These are phyloP conservation scores for Carnegiea gigantea DNA, from an alignment of 179 eudicot species.

Conservation along the genomic window DNA sequence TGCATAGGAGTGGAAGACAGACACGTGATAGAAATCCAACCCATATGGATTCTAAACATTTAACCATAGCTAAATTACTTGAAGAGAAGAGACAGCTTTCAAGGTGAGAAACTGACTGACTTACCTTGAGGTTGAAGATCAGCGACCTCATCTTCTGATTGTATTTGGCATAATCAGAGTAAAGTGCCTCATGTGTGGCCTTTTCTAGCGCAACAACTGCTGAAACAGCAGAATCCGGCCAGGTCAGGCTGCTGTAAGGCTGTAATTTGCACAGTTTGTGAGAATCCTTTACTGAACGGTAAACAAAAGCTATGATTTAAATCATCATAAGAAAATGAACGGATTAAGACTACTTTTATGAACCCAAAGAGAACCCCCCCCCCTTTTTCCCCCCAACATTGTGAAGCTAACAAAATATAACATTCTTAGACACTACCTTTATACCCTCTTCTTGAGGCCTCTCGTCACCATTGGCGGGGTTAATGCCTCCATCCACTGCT, in stretches of 20 bases:
- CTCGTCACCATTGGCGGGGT: conserved; percentile 28
- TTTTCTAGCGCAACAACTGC: conserved; percentile 80
- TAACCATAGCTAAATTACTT: neutral
- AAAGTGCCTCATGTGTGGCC: conserved; percentile 68
- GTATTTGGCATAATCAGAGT: conserved; percentile 77
- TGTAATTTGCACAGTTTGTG: conserved; percentile 24
- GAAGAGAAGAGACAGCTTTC: neutral
- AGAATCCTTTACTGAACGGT: neutral
- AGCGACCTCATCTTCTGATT: conserved; percentile 89
- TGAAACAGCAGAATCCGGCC: conserved; percentile 91
- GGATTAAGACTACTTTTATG: neutral
- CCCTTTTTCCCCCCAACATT: neutral
- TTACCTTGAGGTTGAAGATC: conserved; percentile 80
- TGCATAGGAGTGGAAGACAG: neutral
- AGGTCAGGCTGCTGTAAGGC: conserved; percentile 45
- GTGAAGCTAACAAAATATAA: neutral
- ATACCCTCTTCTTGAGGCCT: conserved; percentile 36
- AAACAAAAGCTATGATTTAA: neutral
- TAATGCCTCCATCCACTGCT: conserved; percentile 32
- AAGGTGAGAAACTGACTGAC: neutral
- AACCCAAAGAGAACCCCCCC: neutral
- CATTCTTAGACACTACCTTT: conserved; percentile 30
- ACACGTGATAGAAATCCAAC: neutral
- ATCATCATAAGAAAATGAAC: conserved; percentile 4
- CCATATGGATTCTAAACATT: neutral